Base-by-base conservation (phyloP, 306 rosid species). In the Vachellia collinsii region DNA sequence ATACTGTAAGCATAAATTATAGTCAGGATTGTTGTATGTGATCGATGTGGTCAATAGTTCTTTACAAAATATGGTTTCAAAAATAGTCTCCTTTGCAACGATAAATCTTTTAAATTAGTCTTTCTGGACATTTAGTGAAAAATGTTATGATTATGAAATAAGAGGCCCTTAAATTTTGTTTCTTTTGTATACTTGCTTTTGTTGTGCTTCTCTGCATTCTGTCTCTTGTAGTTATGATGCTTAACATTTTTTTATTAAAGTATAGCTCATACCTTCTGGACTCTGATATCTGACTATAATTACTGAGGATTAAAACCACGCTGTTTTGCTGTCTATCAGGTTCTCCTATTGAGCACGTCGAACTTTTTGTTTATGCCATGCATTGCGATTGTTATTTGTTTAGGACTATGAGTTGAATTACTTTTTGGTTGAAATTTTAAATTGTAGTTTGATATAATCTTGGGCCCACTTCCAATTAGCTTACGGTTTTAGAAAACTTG, bases 1-100 rank as follows among this genome's bases (percentile, higher is more conserved):
- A 92, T 85, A 86, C 85, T 75, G 98, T 95, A 84, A 89, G 96
- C 85, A 71, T 36, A 61, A 77, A 78, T 78, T 74, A 76, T 63
- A 19, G 51, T 75, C 72, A 56, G 39, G 68, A 56, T 61, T 61
- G 34, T 74, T 70, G 69, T 76, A 65, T 77, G 42, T 44, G 48
- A 62, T 79, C 75, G 39, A 77, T 81, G 29, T 73, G 50, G 66
- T 75, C 41, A 46, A 11, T 51, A 56, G 34, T 76, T 72, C 46
- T 51, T 75, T 42, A 34, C 53, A 50, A 70, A 80, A 54, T 67
- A 20, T 68, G 72, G 79, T 72, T 48, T 62, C 22, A 58, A 61
- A 64, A 71, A 19, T 17, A 70, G 47, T 48, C 7, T 68, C 47
- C n/a, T 25, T n/a, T n/a, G 19, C 36, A 4, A 19, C 22, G 3